These are phyloP conservation scores for Dictyophora rubrovolvata DNA, from an alignment of 768 basidiomycete species.

Conservation along the genomic window DNA sequence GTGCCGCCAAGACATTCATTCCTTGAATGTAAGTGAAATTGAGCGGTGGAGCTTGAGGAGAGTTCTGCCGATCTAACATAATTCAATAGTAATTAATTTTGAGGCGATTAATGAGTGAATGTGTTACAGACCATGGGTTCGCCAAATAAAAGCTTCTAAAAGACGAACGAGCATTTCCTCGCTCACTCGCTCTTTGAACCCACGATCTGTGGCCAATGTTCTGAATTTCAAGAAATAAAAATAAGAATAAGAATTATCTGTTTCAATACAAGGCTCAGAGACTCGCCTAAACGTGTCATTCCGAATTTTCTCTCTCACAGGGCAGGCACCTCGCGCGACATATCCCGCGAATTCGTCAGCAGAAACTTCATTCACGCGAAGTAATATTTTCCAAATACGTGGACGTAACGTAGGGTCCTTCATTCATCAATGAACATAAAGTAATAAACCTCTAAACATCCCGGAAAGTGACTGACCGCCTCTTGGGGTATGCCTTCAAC, in stretches of 20 bases:
- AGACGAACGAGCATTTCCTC: constrained; percentile 95
- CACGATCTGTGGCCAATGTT: constrained; percentile 90
- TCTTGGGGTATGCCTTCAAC: constrained; percentile 83
- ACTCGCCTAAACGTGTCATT: constrained; percentile 90
- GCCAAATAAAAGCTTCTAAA: constrained; percentile 98
- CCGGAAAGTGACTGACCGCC: constrained; percentile 38
- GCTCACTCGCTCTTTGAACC: constrained; percentile 94
- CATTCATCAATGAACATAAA: not conserved
- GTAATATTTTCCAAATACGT: constrained; percentile 88
- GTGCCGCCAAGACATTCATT: constrained; percentile 98
- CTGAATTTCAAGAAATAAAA: constrained; percentile 26
- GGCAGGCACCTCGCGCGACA: constrained; percentile 75
- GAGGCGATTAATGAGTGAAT: constrained; percentile 1
- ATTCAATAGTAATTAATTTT: not conserved
- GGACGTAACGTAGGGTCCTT: constrained; percentile 82
- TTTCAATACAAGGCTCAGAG: not conserved
- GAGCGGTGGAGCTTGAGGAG: constrained; percentile 42
- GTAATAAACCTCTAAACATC: not conserved
- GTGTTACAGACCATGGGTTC: constrained; percentile 57
- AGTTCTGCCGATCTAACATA: constrained; percentile 59
- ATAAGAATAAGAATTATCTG: not conserved
- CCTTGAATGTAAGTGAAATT: constrained; percentile 97
- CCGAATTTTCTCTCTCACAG: constrained; percentile 84
- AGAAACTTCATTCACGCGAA: constrained; percentile 72
- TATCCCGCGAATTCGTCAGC: constrained; percentile 67